Evolutionary conservation across 2,329 filamentous ascomycete genomes (phyloP).

Genomic region (Tolypocladium ophioglossoides): DNA sequence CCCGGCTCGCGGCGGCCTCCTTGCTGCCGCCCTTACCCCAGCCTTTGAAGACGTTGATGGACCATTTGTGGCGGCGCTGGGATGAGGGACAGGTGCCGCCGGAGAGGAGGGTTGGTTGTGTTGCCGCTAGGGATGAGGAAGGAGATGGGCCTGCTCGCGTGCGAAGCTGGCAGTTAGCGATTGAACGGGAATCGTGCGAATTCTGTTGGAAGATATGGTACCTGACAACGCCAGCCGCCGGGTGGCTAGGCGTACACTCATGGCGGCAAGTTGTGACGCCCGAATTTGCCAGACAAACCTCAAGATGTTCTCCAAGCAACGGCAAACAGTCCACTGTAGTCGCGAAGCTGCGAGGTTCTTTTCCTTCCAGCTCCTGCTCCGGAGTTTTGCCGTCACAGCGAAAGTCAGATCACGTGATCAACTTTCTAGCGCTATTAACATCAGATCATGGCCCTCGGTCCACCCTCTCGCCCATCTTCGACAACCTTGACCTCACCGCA

Average conservation of each 20-base stretch:
- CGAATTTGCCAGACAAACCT: neutral
- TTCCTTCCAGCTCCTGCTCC: slow-evolving; percentile 12
- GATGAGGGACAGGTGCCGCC: slow-evolving; percentile 1
- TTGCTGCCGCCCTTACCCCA: slow-evolving; percentile 20
- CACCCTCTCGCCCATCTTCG: neutral
- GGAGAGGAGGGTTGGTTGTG: neutral
- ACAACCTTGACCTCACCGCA: slow-evolving; percentile 11
- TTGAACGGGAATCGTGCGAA: neutral
- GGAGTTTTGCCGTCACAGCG: slow-evolving; percentile 13
- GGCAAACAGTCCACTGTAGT: neutral
- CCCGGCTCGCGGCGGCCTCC: slow-evolving; percentile 18
- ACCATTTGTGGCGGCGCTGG: slow-evolving; percentile 32
- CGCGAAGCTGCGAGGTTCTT: slow-evolving; percentile 8
- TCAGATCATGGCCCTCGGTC: slow-evolving; percentile 17
- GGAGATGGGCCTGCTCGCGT: slow-evolving; percentile 12
- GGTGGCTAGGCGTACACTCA: slow-evolving; percentile 56
- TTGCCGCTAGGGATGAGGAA: slow-evolving; percentile 1
- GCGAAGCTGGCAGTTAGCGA: slow-evolving; percentile 2
- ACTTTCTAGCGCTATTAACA: slow-evolving; percentile 22
- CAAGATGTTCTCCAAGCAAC: neutral
- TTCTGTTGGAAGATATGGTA: slow-evolving; percentile 24
- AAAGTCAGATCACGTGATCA: slow-evolving; percentile 8
- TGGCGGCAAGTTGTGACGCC: slow-evolving; percentile 21
- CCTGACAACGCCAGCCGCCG: slow-evolving; percentile 50
- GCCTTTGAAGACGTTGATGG: slow-evolving; percentile 27